Conservation (phyloP, 345 rosid species). For the Murraya koenigii region DNA sequence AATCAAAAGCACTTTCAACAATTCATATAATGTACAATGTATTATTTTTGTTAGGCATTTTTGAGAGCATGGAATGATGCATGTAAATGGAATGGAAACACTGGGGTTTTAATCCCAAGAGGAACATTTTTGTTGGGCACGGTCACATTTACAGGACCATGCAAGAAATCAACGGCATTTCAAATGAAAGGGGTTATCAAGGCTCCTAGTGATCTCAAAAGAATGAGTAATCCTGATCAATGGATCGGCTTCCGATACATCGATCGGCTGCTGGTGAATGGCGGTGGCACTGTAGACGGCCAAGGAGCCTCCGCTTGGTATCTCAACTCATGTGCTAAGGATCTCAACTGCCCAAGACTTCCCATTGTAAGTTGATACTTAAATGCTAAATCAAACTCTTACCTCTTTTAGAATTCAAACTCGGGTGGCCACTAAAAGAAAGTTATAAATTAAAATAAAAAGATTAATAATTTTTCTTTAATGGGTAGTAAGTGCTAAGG, state of each 20-base stretch:
- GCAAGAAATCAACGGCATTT: slow-evolving; percentile 21
- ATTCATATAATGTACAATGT: not conserved
- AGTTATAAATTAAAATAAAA: too few species aligned
- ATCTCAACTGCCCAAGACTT: slow-evolving; percentile 15
- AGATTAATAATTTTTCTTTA: too few species aligned
- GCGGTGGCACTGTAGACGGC: slow-evolving; percentile 28
- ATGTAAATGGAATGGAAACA: slow-evolving; percentile 10
- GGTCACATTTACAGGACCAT: slow-evolving; percentile 26
- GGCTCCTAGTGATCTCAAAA: slow-evolving; percentile 2
- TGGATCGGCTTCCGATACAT: slow-evolving; percentile 28
- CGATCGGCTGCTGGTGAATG: slow-evolving; percentile 15
- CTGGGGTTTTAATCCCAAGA: slow-evolving; percentile 20
- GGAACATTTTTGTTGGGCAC: slow-evolving; percentile 23
- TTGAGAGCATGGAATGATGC: slow-evolving; percentile 23
- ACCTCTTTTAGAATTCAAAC: too few species aligned
- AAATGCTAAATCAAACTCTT: not conserved
- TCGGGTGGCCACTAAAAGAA: too few species aligned
- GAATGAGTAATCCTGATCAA: not conserved
- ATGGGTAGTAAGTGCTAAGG: rapidly evolving
- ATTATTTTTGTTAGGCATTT: slow-evolving; percentile 17
- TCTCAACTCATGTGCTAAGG: slow-evolving; percentile 11
- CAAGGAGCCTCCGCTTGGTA: slow-evolving; percentile 33
- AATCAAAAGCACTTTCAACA: not conserved
- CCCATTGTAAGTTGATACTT: slow-evolving; percentile 19
- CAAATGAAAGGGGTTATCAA: slow-evolving; percentile 21